Percentiles rank a stretch among this genome's conserved stretches.
phyloP scores from a whole-genome alignment of 805 yeast species.

The Hanseniaspora meyeri region DNA sequence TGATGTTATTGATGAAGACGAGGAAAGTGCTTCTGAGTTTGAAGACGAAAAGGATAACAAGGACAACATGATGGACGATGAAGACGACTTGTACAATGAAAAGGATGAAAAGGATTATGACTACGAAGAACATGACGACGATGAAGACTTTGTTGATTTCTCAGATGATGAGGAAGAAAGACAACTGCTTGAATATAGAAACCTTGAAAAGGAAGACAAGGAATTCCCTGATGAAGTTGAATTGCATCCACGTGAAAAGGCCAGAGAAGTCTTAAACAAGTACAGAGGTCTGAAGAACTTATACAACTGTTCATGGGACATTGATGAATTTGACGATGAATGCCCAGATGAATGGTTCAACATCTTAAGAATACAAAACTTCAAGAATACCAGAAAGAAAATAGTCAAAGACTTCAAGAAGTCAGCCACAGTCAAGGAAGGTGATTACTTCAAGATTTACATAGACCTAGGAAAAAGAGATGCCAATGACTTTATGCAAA shows the following conservation, averaged over 20 bases:
- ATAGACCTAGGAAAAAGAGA: conserved; percentile 42
- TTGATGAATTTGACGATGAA: conserved; percentile 64
- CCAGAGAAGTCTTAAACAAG: conserved; percentile 57
- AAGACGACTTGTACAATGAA: conserved; percentile 19
- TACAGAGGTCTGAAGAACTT: conserved; percentile 82
- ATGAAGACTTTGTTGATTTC: conserved; percentile 59
- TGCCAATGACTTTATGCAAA: conserved; percentile 27
- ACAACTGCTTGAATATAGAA: conserved; percentile 59
- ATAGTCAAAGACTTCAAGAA: conserved; percentile 44
- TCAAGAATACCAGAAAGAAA: conserved; percentile 60
- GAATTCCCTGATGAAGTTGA: conserved; percentile 96
- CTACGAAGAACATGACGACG: conserved; percentile 35
- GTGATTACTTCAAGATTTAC: conserved; percentile 49
- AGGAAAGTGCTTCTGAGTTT: conserved; percentile 28
- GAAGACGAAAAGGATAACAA: conserved; percentile 25
- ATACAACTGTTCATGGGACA: conserved; percentile 74
- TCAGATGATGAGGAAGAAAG: conserved; percentile 71
- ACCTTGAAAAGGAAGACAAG: conserved; percentile 63
- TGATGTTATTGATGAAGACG: conserved; percentile 32
- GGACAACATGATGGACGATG: conserved; percentile 24
- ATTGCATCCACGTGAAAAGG: conserved; percentile 62
- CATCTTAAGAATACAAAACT: conserved; percentile 61
- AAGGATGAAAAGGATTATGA: conserved; percentile 28
- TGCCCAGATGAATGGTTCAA: conserved; percentile 71
- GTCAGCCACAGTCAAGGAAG: conserved; percentile 43